Base-by-base conservation (phyloP, 2,329 filamentous ascomycete genomes). In the Rhynchosporium graminicola region DNA sequence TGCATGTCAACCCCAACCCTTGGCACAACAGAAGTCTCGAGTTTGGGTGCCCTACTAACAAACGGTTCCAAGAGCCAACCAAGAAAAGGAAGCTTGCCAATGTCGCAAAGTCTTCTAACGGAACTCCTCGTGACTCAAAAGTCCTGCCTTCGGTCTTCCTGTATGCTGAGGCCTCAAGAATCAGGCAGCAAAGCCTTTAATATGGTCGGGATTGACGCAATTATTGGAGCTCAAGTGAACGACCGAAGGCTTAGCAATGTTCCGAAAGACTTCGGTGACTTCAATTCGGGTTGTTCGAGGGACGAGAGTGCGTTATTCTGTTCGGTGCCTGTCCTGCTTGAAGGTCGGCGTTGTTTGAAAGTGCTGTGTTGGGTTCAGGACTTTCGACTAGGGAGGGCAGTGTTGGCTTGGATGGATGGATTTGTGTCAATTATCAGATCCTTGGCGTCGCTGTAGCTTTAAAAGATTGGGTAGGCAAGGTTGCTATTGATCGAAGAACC, bases 301-400 rank as follows among this genome's bases (percentile, higher is more conserved):
- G 20, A 15, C n/a, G 20, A 9, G 29, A 36, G 51, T 2, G 20
- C 33, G 36, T 15, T 54, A 42, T 54, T 33, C 33, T 29, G 51
- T 42, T 29, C 36, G 51, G 36, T 9, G 2, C 28, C 13, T 40
- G 13, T 40, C 3, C 20, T 54, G 3, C 3, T 1, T 2, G 33
- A 40, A 20, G 12, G 20, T 40, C 7, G 38, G 20, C 9, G 26
- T 12, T 9, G n/a, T 1, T 33, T 33, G 20, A 20, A 54, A 40
- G 20, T 54, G 20, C 36, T 54, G 51, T 28, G 51, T 42, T 8
- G 51, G 51, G 20, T n/a, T 54, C 33, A 54, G 51, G 51, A 42
- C 33, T 28, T 54, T 28, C 36, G 20, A 54, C 26, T 40, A 36
- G 51, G n/a, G 40, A 40, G 51, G 33, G 4, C 20, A 33, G 28